These are phyloP conservation scores for Suillus subluteus DNA, from an alignment of 768 basidiomycete genomes.

Conservation along the genomic window DNA sequence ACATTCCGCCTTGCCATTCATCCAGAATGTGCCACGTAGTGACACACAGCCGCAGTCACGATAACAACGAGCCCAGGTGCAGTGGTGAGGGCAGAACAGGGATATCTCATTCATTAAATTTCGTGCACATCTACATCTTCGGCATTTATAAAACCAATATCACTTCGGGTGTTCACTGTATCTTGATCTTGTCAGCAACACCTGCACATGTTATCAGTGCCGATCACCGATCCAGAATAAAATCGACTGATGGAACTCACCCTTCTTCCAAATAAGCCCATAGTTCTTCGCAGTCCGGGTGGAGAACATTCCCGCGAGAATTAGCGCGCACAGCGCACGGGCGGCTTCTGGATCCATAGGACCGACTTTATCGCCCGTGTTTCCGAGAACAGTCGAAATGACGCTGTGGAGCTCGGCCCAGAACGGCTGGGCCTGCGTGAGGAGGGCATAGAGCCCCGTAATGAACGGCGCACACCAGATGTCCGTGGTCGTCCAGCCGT, in stretches of 20 bases:
- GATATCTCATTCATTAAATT: background rate
- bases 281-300: constrained; percentile 72
- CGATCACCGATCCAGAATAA: background rate
- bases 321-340: constrained; percentile 69
- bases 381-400: constrained; percentile 51
- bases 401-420: constrained; percentile 65
- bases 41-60: too few species aligned
- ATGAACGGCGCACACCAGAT: constrained; percentile 83
- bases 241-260: constrained; percentile 15
- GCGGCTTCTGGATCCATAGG: constrained; percentile 67
- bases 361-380: constrained; percentile 35
- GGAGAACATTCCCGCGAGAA: constrained; percentile 64
- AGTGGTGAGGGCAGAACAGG: too few species aligned
- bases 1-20: too few species aligned
- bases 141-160: background rate
- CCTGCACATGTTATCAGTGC: constrained; percentile 15
- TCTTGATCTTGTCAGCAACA: constrained; percentile 31
- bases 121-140: background rate
- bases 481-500: constrained; percentile 86
- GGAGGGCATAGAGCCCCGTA: constrained; percentile 77
- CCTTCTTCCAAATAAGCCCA: constrained; percentile 27
- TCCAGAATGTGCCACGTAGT: too few species aligned
- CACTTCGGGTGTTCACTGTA: constrained; percentile 15
- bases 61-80: too few species aligned
- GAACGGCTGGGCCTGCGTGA: constrained; percentile 88